Base-by-base conservation (phyloP, 2,329 filamentous ascomycete species). In the Paraconiothyrium sp. region DNA sequence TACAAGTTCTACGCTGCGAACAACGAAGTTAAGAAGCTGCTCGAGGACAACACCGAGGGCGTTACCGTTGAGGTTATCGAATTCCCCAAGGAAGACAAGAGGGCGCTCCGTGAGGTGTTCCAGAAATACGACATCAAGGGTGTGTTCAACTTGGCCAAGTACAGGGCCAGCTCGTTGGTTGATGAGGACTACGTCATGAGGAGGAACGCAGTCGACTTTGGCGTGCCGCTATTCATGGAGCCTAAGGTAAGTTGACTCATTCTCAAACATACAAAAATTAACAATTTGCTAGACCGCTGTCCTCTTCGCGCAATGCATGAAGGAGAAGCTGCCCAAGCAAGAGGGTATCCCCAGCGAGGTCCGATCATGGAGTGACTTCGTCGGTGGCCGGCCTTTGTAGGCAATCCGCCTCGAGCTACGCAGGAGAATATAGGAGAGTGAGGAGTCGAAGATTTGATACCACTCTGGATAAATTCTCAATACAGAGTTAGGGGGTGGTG, bases 171-270 rank as follows among this genome's bases (percentile, higher is more conserved):
- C 85, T 94, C 91, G 41, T 85, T 92, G 63, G 84, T 92, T 64
- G 95, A 99, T 77, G 92, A 96, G 75, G 94, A 99, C 84, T 99
- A 99, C 75, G 93, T 99, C 60, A 98, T 98, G 94, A 89, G 95
- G 75, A 89, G 95, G 78, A 99, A 99, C 77, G 95, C 95, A 32
- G 95, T 99, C 59, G 95, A 99, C 83, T 99, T 99, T 79, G 94
- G 94, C 71, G 93, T 98, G 35, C 95, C 95, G 52, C 85, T 99
- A 59, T 98, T 99, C 81, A 97, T 97, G 94, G 94, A 98, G 84
- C 93, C 94, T 58, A 94, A 95, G 90, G 93, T 96, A 84, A 83
- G 88, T 79, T 68, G 59, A 54, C n/a, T 9, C 35, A 24, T 4
- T 55, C 10, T 37, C 9, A 2, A 20, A 20, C 39, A 11, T 32